Evolutionary conservation across 257 asterid species (phyloP).

Genomic region (Anisodus acutangulus): DNA sequence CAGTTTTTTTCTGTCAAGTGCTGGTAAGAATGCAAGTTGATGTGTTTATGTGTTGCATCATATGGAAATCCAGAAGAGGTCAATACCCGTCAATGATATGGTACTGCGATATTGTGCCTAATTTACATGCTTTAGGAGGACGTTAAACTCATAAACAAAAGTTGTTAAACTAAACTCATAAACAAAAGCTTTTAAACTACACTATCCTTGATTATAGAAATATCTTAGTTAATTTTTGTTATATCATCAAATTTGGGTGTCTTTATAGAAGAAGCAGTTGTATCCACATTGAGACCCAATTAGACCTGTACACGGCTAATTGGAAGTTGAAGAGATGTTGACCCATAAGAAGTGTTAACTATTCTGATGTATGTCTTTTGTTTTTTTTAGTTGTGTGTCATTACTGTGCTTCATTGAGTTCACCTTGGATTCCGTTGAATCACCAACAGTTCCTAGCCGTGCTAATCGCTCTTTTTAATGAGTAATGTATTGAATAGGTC

Average conservation of each 20-base stretch:
- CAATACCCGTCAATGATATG: neutral
- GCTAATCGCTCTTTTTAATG: neutral
- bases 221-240: neutral
- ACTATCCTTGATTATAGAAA: conserved; percentile 4
- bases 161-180: neutral
- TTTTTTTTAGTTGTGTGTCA: neutral
- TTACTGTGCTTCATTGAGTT: neutral
- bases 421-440: neutral
- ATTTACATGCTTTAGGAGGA: neutral
- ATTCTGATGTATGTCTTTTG: neutral
- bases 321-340: neutral
- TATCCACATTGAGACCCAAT: conserved; percentile 18
- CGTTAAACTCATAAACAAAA: neutral
- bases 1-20: conserved; percentile 4
- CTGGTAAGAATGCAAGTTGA: neutral
- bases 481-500: neutral
- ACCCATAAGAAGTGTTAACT: neutral
- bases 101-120: neutral
- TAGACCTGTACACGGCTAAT: neutral
- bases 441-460: neutral
- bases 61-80: conserved; percentile 14
- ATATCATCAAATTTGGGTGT: neutral
- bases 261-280: neutral
- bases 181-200: neutral
- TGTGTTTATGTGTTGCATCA: neutral